Evolutionary conservation across 78 protist species (phyloP), one percentile per base, ranked within the genome.

Genomic region (Dictyostelium purpureum): DNA sequence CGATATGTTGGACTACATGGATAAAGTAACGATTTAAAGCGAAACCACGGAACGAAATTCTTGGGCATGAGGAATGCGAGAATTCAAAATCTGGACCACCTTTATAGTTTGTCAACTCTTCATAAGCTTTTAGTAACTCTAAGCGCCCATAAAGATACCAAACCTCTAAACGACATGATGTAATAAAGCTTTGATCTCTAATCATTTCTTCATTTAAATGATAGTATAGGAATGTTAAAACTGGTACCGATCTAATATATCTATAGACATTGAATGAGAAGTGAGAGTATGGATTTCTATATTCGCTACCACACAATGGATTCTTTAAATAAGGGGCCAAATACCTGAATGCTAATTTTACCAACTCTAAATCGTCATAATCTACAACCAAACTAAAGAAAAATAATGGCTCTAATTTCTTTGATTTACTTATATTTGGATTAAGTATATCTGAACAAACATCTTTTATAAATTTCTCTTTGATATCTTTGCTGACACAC

Each of bases 131-230:
- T 24, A 63, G 33, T 11, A 63, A 11, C 6, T 63, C 71, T 6
- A 63, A 5, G 26, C 71, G 26, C 2, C 71, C 71, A 63, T 63
- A 63, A 5, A 63, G 71, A 63, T 63, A 63, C 71, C 71, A 63
- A 4, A 43, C 43, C 6, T 63, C 71, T 3, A 63, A 63, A 9
- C 71, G 37, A 33, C 71, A 63, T 33, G 71, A 63, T 63, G 71
- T 63, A 3, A 63, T 63, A 4, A 63, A 63, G 33, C 71, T 63
- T 63, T 63, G 26, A 63, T 63, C 71, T 2, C 71, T 33, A 63
- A 63, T 63, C 26, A 33, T 42, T 33, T 63, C 24, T 18, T 63
- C 71, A 33, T 63, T 63, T 21, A 63, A 63, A 63, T 63, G 26
- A 5, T 63, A 63, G 35, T 63, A 63, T 14, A 63, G 26, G 33